These are phyloP conservation scores for Physcomitrellopsis africana DNA, from an alignment of 225 moss, liverwort and hornwort species.

Conservation along the genomic window DNA sequence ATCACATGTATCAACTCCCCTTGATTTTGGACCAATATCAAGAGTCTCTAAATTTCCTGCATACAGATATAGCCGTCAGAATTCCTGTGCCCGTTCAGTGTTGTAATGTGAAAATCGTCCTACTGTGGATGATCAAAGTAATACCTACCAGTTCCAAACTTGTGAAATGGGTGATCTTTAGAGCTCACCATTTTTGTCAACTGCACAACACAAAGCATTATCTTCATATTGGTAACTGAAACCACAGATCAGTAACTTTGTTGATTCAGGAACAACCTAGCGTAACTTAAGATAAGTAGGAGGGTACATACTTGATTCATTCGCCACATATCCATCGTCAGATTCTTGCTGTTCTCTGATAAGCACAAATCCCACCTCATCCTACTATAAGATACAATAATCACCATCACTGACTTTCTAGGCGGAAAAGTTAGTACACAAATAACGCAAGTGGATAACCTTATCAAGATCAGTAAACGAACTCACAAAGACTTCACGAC, in stretches of 20 bases:
- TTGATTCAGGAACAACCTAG: slow-evolving; percentile 23
- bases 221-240: slow-evolving; percentile 32
- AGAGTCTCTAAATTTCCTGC: slow-evolving; percentile 90
- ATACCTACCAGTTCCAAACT: slow-evolving; percentile 90
- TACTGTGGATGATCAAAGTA: slow-evolving; percentile 6
- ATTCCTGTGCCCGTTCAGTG: slow-evolving; percentile 17
- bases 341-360: slow-evolving; percentile 97
- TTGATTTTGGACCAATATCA: slow-evolving; percentile 71
- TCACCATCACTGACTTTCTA: slow-evolving; percentile 31
- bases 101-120: slow-evolving; percentile 17
- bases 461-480: neutral
- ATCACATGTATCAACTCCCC: slow-evolving; percentile 83
- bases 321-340: slow-evolving; percentile 95
- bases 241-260: neutral
- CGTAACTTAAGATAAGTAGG: slow-evolving; percentile 24
- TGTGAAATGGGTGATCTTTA: slow-evolving; percentile 96
- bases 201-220: slow-evolving; percentile 44
- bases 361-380: slow-evolving; percentile 42
- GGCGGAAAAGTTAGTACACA: neutral
- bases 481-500: neutral
- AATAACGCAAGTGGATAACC: slow-evolving; percentile 10
- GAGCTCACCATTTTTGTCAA: slow-evolving; percentile 83
- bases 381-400: slow-evolving; percentile 45
- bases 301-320: slow-evolving; percentile 82
- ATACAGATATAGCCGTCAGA: slow-evolving; percentile 22